Evolutionary conservation across 805 yeast genomes (phyloP).

Genomic region (Yarrowia alimentaria): DNA sequence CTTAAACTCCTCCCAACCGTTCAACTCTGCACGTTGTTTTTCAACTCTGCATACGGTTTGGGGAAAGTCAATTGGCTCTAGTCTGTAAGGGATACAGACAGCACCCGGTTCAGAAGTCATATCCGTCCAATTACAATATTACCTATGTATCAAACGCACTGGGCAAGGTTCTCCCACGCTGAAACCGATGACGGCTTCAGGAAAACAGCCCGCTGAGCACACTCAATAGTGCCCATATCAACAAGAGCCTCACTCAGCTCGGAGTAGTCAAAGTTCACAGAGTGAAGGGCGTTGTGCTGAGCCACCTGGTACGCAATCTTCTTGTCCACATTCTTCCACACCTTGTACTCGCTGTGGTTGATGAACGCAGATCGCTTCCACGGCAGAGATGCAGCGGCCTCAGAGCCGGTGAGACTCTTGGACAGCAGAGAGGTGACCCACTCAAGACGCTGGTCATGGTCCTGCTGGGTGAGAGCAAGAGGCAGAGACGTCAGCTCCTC

Average conservation of each 20-base stretch:
- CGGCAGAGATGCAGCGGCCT: conserved; percentile 31
- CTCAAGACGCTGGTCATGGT: conserved; percentile 57
- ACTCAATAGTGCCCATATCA: conserved; percentile 47
- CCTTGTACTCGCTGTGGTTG: conserved; percentile 65
- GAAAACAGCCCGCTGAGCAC: conserved; percentile 66
- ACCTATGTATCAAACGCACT: too few relatives aligned
- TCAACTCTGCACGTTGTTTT: too few relatives aligned
- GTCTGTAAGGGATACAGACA: too few relatives aligned
- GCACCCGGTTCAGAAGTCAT: too few relatives aligned
- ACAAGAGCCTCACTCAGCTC: conserved; percentile 55
- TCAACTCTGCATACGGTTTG: too few relatives aligned
- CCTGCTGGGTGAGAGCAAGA: conserved; percentile 39
- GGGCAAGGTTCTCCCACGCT: conserved; percentile 38
- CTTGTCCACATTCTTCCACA: conserved; percentile 67
- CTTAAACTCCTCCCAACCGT: too few relatives aligned
- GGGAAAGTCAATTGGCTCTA: too few relatives aligned
- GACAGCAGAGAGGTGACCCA: conserved; percentile 54
- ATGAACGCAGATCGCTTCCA: conserved; percentile 73
- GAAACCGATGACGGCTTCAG: conserved; percentile 53
- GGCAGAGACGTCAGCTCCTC: conserved; percentile 58
- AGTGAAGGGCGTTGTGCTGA: conserved; percentile 40
- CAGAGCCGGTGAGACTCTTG: conserved; percentile 39
- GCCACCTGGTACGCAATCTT: conserved; percentile 61
- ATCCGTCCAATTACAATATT: too few relatives aligned
- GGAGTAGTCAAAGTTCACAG: conserved; percentile 47